Conservation (phyloP, 306 rosid species). For the Pyrus pyrifolia region DNA sequence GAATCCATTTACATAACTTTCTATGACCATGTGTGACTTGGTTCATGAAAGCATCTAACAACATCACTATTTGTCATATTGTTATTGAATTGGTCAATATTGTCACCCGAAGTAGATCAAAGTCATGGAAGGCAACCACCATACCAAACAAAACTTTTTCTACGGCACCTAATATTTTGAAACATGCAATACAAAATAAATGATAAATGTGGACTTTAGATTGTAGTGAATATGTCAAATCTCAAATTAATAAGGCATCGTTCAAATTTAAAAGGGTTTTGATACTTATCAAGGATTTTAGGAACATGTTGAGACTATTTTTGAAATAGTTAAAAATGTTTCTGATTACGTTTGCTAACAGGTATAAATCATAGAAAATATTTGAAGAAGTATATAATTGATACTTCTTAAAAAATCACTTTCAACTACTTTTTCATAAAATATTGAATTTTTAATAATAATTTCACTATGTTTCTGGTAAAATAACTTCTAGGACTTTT, state of each 20-base stretch:
- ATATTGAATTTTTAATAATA: background rate
- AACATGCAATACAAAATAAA: background rate
- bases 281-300: too few species aligned
- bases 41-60: background rate
- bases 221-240: too few species aligned
- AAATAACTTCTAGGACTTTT: background rate
- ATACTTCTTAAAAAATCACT: too few species aligned
- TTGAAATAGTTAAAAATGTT: too few species aligned
- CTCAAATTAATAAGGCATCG: too few species aligned
- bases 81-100: background rate
- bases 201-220: background rate
- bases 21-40: background rate
- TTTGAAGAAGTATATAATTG: too few species aligned
- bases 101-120: background rate
- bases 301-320: background rate
- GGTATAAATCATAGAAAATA: accelerated
- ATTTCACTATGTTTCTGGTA: background rate
- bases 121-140: conserved; percentile 1
- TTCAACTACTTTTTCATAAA: too few species aligned
- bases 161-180: background rate
- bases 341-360: too few species aligned
- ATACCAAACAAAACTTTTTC: background rate
- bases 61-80: background rate
- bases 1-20: background rate
- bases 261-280: too few species aligned